Evolutionary conservation across 1,139 yeast genomes (phyloP).

Genomic region (Nakaseomyces kungkrabaensis): DNA sequence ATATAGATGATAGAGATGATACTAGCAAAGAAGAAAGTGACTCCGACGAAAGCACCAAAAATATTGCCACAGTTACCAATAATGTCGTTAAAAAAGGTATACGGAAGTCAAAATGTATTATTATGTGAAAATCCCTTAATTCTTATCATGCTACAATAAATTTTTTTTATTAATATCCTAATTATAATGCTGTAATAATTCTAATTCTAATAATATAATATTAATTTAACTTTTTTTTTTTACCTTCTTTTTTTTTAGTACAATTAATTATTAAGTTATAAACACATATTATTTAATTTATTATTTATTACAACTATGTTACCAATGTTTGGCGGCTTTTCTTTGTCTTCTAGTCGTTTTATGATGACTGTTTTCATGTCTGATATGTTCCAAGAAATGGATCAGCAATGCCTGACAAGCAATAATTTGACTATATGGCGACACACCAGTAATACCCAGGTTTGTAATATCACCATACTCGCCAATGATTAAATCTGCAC

Average conservation of each 20-base stretch:
- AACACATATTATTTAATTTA: no score
- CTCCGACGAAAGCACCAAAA: background rate
- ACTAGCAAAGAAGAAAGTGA: background rate
- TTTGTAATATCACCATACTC: background rate
- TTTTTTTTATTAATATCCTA: background rate
- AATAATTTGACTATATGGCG: background rate
- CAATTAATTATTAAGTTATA: no score
- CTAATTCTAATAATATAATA: background rate
- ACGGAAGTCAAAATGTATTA: constrained; percentile 8
- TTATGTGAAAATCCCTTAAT: constrained; percentile 5
- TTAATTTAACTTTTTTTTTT: background rate
- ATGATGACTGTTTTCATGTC: background rate
- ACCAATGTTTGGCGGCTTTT: background rate
- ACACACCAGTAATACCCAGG: background rate
- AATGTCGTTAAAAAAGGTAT: constrained; percentile 4
- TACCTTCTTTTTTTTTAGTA: background rate
- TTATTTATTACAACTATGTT: background rate
- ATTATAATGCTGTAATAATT: background rate
- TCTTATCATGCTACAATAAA: background rate
- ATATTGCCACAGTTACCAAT: background rate
- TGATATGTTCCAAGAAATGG: background rate
- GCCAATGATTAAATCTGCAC: constrained; percentile 1
- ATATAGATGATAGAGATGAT: background rate
- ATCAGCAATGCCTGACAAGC: background rate
- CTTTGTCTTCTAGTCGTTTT: background rate